Evolutionary conservation across 1,284 basidiomycete species (phyloP), one percentile per base, ranked within the genome.

Genomic region (Moniliophthora roreri): DNA sequence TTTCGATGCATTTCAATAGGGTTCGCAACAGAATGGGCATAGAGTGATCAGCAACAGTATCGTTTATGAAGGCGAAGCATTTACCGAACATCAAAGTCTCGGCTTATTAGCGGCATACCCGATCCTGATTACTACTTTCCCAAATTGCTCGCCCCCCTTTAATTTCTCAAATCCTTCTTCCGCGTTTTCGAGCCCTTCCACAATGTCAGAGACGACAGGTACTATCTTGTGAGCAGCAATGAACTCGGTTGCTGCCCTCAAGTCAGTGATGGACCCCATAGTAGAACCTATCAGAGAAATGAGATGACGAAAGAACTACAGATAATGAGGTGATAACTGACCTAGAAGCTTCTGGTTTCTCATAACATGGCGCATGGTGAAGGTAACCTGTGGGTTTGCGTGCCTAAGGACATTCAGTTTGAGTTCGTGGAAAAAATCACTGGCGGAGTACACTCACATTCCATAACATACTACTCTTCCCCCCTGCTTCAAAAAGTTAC

Each of bases 281-380:
- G 89, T 92, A 0, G 89, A 87, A 41, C 88, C 87, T 89, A 60
- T 6, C 46, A 45, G 36, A 52, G 34, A 46, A 57, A 51, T 46
- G 28, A 58, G 23, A n/a, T 28, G 42, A 16, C 3, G 28, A 6
- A 36, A 24, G 15, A 32, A 26, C 23, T 32, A 34, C n/a, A 23
- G 52, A 48, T 41, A 9, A 42, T 11, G 24, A 51, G 24, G 32
- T 24, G 36, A 37, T 37, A 21, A 70, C 75, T 45, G 49, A 89
- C 90, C 91, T 39, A 91, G 75, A 36, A 95, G 71, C 53, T 86
- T 82, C 47, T 89, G 81, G 62, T 92, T 90, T 60, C 79, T 83
- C 54, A 93, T 66, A n/a, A 93, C 88, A 60, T 91, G 84, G 15
- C 81, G 79, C 89, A 95, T 93, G 9, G 85, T 88, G 62, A 94